Evolutionary conservation across 345 rosid species (phyloP).

Genomic region (Lenwebbia sp.): DNA sequence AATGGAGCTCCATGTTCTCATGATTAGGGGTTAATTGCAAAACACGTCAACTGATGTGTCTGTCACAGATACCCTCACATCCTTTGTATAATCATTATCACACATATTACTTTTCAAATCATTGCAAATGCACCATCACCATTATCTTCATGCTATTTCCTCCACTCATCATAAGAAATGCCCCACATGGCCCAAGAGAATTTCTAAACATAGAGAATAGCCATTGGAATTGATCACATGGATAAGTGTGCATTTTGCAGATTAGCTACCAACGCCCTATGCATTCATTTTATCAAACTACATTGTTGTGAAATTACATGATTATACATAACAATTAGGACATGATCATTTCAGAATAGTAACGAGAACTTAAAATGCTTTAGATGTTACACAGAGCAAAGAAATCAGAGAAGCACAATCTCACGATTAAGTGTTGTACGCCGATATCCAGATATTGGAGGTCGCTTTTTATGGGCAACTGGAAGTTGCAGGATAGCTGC

Average conservation of each 20-base stretch:
- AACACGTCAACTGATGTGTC: neutral
- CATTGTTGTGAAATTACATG: neutral
- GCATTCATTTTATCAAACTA: neutral
- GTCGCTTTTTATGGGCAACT: constrained; percentile 60
- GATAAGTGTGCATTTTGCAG: neutral
- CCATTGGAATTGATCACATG: neutral
- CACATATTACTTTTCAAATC: neutral
- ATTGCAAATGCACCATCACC: neutral
- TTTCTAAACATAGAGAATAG: neutral
- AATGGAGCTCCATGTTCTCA: neutral
- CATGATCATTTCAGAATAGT: neutral
- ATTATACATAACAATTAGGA: neutral
- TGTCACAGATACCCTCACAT: neutral
- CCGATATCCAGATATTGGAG: constrained; percentile 71
- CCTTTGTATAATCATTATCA: neutral
- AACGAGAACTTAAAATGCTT: neutral
- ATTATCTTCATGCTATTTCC: neutral
- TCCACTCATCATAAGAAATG: neutral
- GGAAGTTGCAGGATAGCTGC: constrained; percentile 95
- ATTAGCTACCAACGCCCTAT: neutral
- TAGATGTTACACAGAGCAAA: neutral
- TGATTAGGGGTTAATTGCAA: neutral
- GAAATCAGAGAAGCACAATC: constrained; percentile 5
- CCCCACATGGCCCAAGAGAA: neutral
- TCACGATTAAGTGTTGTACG: constrained; percentile 79